Evolutionary conservation across 1,284 basidiomycete genomes (phyloP), one percentile per base, ranked within the genome.

Genomic region (Ganoderma meredithae): DNA sequence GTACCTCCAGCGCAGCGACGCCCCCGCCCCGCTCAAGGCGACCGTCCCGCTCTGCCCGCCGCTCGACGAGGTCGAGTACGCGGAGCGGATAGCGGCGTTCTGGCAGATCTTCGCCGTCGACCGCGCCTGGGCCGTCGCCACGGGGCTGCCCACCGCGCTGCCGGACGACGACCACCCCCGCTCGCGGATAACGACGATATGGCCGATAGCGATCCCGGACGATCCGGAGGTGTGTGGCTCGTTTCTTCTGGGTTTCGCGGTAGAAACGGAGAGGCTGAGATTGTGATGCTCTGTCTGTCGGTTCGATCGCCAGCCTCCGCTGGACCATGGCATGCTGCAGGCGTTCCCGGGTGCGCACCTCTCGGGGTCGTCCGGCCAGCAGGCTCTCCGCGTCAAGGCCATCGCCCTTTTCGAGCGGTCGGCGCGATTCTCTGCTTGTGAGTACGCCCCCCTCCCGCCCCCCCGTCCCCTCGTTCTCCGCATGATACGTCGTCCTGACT

Each of bases 71-170:
- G 74, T 77, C 36, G 85, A 86, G 69, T 79, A 84, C 63, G 78
- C 79, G 41, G 86, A 89, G 69, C 81, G 85, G 49, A 80, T 88
- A 33, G 78, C 83, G 7, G 82, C 85, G 13, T 89, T 89, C 75
- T 89, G 88, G 87, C 86, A 88, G 75, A 83, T 88, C 19, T 89
- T 86, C 74, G 83, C 84, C 75, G 81, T 89, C 25, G 88, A 90
- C 73, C 81, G 87, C 40, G 85, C 84, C 36, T 89, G 88, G 86
- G 83, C 86, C 27, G 83, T 86, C 12, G 84, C 83, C 9, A 85
- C 83, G 69, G 86, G 85, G 1, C 79, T 88, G 33, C 86, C 86
- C 19, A 80, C 84, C 22, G 85, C 84, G 5, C 79, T 88, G 7
- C 84, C 86, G 12, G 85, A 87, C 68, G 84, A 85, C 67, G 83